Evolutionary conservation across 1,139 yeast genomes (phyloP).

Genomic region (Saccharomycopsis phalli): DNA sequence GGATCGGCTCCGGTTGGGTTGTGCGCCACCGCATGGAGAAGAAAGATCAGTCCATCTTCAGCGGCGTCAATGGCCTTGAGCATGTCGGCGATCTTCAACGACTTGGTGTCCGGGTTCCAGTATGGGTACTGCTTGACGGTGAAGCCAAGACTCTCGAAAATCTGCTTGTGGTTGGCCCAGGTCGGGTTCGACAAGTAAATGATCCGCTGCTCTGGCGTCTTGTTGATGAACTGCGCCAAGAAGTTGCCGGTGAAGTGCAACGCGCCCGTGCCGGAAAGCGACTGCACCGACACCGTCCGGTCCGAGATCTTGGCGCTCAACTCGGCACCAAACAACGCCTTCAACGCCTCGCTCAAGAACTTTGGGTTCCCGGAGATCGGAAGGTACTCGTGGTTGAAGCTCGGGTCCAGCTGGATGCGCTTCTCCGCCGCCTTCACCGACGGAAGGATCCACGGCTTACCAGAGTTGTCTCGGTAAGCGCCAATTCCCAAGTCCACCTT

Average conservation of each 20-base stretch:
- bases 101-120: conserved; percentile 59
- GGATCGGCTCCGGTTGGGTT: conserved; percentile 98
- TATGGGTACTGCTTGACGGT: conserved; percentile 66
- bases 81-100: conserved; percentile 62
- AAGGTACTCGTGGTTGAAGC: conserved; percentile 84
- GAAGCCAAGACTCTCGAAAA: conserved; percentile 62
- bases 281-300: conserved; percentile 68
- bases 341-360: conserved; percentile 68
- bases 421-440: conserved; percentile 71
- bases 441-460: conserved; percentile 92
- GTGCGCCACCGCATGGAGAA: conserved; percentile 94
- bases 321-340: conserved; percentile 63
- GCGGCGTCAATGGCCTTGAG: conserved; percentile 58
- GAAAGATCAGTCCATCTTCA: conserved; percentile 68
- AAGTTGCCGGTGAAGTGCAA: conserved; percentile 80
- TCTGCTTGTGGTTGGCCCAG: conserved; percentile 91
- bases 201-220: conserved; percentile 30
- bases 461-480: conserved; percentile 88
- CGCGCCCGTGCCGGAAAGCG: conserved; percentile 94
- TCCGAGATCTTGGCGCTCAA: conserved; percentile 45
- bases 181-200: conserved; percentile 84
- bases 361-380: conserved; percentile 71
- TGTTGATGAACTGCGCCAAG: conserved; percentile 40
- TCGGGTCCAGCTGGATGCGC: conserved; percentile 42
- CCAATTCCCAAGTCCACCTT: conserved; percentile 90